Evolutionary conservation across 495 filamentous ascomycete species (phyloP), one percentile per base, ranked within the genome.

Genomic region (Podospora fimiseda): DNA sequence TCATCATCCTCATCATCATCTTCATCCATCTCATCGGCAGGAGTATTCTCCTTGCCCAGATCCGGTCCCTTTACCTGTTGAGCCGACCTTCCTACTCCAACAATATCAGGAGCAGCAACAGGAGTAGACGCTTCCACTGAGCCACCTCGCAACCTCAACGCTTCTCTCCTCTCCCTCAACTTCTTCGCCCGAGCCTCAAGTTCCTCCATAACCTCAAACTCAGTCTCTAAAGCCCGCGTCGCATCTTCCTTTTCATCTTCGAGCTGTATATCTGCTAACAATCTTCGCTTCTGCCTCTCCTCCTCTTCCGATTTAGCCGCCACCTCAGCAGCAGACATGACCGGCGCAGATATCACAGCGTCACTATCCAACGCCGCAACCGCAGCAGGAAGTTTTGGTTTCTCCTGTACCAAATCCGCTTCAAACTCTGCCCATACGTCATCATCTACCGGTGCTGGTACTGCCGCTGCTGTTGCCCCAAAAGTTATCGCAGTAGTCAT

Each of bases 121-220:
- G 11, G 44, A n/a, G 2, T 58, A 13, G 11, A 33, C 6, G 11
- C 27, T 11, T 33, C 27, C 27, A 58, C 43, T 55, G 56, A 20
- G 56, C 60, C 11, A 52, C 64, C 14, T 57, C 62, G 19, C 58
- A 69, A 21, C 65, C 73, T 60, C 57, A 81, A 55, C 19, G 70
- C 74, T 56, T 80, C 80, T 37, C 83, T 67, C 43, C 73, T 82
- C 59, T 91, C 86, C 60, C 90, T 86, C 54, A 98, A 67, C 60
- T 76, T 80, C 60, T 76, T 74, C 7, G 95, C 87, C 37, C 91
- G 78, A 58, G 83, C 82, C 68, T 96, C 93, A 42, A 96, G 77
- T 49, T 82, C 82, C 63, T 93, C 89, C 92, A 97, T 96, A 64
- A 93, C 85, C 48, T 95, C 93, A 64, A 97, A 89, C 66, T 98